Evolutionary conservation across 2,329 filamentous ascomycete genomes (phyloP).

Genomic region (Fusarium annulatum): DNA sequence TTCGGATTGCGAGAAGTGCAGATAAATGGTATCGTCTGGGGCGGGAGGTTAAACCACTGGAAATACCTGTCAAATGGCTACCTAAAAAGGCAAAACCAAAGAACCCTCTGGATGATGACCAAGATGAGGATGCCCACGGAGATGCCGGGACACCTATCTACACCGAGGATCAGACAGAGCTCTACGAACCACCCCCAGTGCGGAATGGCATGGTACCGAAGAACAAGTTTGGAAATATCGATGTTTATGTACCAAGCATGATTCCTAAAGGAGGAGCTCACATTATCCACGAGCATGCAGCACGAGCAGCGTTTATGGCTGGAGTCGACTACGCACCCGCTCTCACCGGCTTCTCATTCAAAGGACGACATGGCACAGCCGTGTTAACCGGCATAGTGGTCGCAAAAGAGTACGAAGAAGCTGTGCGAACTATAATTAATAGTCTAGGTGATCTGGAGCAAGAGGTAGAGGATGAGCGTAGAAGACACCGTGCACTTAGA

Average conservation of each 20-base stretch:
- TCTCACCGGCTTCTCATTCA: slow-evolving; percentile 90
- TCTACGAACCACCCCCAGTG: slow-evolving; percentile 82
- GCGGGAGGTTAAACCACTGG: slow-evolving; percentile 78
- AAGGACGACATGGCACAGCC: slow-evolving; percentile 86
- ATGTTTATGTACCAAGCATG: slow-evolving; percentile 93
- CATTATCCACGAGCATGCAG: slow-evolving; percentile 68
- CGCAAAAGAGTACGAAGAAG: slow-evolving; percentile 76
- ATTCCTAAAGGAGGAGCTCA: slow-evolving; percentile 84
- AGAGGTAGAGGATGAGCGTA: slow-evolving; percentile 74
- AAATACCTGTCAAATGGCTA: slow-evolving; percentile 84
- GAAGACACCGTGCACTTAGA: slow-evolving; percentile 77
- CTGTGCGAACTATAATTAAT: slow-evolving; percentile 74
- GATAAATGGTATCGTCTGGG: slow-evolving; percentile 94
- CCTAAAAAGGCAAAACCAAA: slow-evolving; percentile 57
- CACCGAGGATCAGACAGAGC: slow-evolving; percentile 72
- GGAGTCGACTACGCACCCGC: slow-evolving; percentile 90
- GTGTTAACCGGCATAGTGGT: slow-evolving; percentile 83
- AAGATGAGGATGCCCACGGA: slow-evolving; percentile 45
- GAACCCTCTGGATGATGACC: slow-evolving; percentile 41
- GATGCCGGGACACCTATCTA: slow-evolving; percentile 67
- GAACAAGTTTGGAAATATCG: slow-evolving; percentile 94
- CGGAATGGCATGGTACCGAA: slow-evolving; percentile 81
- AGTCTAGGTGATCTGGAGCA: slow-evolving; percentile 74
- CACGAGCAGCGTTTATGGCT: slow-evolving; percentile 78
- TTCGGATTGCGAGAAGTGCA: slow-evolving; percentile 79